phyloP scores from a whole-genome alignment of 148 eudicot genomes.

The Silene conica region DNA sequence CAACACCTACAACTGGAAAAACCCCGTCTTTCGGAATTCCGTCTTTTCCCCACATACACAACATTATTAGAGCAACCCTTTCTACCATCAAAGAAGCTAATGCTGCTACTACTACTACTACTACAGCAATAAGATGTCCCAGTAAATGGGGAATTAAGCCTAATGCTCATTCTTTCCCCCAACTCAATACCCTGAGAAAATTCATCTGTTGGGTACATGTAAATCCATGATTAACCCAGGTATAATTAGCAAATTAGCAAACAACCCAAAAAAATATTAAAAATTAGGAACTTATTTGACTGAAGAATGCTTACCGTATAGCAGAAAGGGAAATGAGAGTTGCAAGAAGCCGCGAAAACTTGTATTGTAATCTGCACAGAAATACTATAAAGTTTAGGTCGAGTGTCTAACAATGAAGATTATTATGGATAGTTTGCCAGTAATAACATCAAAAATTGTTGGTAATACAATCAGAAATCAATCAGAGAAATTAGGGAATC shows the following conservation, averaged over 20 bases:
- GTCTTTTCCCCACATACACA: slow-evolving; percentile 29
- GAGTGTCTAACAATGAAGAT: neutral
- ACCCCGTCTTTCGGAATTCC: slow-evolving; percentile 25
- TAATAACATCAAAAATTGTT: neutral
- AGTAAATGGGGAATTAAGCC: slow-evolving; percentile 54
- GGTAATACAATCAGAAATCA: neutral
- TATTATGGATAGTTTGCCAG: too few species aligned
- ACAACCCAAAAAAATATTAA: neutral
- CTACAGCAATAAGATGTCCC: slow-evolving; percentile 44
- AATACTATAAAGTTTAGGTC: neutral
- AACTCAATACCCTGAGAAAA: slow-evolving; percentile 16
- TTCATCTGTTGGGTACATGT: slow-evolving; percentile 52
- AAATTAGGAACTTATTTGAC: neutral
- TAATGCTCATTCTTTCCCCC: slow-evolving; percentile 48
- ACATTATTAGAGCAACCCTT: slow-evolving; percentile 29
- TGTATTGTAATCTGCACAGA: neutral
- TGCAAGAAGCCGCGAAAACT: neutral
- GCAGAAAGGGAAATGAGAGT: neutral
- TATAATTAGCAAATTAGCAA: neutral
- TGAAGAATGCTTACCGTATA: neutral
- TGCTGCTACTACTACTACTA: neutral
- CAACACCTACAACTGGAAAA: slow-evolving; percentile 40
- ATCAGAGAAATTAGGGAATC: neutral
- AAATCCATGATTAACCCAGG: slow-evolving; percentile 13
- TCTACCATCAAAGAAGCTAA: slow-evolving; percentile 31